phyloP scores from a whole-genome alignment of 2,329 filamentous ascomycete genomes.

The Plectosphaerella plurivora region DNA sequence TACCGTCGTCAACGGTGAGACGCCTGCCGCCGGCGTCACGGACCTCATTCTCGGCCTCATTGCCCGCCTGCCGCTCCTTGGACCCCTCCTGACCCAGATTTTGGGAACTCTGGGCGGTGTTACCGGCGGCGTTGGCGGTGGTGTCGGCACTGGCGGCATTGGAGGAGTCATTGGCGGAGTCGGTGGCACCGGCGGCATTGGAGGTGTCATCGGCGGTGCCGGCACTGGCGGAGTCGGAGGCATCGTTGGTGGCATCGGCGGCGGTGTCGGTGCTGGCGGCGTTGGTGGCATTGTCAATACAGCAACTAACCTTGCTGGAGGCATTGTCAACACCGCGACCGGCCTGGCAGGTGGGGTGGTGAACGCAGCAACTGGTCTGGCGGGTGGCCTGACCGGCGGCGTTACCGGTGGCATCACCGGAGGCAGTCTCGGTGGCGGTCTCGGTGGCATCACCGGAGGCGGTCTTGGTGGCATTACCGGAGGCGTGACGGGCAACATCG shows the following conservation, averaged over 20 bases:
- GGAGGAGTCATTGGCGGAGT: not conserved
- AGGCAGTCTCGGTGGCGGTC: no score
- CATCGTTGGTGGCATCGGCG: not conserved
- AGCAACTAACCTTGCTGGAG: no score
- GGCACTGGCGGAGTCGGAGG: not conserved
- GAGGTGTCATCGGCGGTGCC: not conserved
- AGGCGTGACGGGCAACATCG: no score
- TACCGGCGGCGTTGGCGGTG: conserved; percentile 1
- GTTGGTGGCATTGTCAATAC: no score
- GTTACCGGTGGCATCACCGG: no score
- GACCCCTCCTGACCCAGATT: not conserved
- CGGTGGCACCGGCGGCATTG: not conserved
- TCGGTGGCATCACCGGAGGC: no score
- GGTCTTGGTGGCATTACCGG: no score
- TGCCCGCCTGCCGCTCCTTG: not conserved
- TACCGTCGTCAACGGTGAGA: not conserved
- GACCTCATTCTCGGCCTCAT: not conserved
- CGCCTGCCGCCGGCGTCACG: not conserved
- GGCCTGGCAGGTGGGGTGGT: no score
- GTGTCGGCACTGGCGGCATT: not conserved
- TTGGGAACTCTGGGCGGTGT: not conserved
- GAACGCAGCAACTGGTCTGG: no score
- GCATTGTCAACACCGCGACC: no score
- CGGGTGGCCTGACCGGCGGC: no score
- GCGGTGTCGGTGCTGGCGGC: not conserved